These are phyloP conservation scores for Blakeslea trispora DNA, from an alignment of 371 early-diverging fungal species.

Conservation along the genomic window DNA sequence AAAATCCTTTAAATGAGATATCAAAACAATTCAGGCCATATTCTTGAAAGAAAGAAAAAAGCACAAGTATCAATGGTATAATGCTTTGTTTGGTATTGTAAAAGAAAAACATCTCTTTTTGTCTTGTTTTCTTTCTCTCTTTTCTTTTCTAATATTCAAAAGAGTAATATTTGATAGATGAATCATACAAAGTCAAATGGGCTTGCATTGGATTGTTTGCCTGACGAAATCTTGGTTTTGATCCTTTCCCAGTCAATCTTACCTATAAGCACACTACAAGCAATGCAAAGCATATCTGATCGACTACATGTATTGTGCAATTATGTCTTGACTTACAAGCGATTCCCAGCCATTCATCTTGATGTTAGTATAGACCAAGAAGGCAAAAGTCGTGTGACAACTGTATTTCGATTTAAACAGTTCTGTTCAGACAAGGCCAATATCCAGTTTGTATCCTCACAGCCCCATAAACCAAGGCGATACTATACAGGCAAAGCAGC, in stretches of 20 bases:
- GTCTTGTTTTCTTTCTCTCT: too few species aligned
- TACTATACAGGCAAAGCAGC: constrained; percentile 17
- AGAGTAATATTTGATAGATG: too few species aligned
- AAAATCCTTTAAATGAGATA: too few species aligned
- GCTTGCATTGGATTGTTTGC: constrained; percentile 7
- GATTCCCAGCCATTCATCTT: constrained; percentile 7
- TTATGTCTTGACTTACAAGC: constrained; percentile 3
- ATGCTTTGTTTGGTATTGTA: too few species aligned
- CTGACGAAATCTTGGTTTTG: constrained; percentile 20
- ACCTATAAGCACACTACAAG: constrained; percentile 10
- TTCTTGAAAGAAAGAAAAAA: too few species aligned
- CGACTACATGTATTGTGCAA: constrained; percentile 9
- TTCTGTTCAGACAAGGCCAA: constrained; percentile 1
- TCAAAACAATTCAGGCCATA: too few species aligned
- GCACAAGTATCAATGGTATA: too few species aligned
- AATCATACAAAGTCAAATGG: too few species aligned
- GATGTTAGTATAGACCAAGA: constrained; percentile 21
- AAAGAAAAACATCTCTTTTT: too few species aligned
- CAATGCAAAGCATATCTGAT: constrained; percentile 4
- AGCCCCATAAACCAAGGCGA: constrained; percentile 6
- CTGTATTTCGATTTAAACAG: constrained; percentile 9
- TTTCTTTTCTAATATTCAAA: too few species aligned
- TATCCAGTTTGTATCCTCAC: background rate
- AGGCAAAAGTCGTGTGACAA: constrained; percentile 14
- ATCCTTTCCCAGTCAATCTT: constrained; percentile 7